Base-by-base conservation (phyloP, 495 filamentous ascomycete genomes). In the Cercophora newfieldiana region DNA sequence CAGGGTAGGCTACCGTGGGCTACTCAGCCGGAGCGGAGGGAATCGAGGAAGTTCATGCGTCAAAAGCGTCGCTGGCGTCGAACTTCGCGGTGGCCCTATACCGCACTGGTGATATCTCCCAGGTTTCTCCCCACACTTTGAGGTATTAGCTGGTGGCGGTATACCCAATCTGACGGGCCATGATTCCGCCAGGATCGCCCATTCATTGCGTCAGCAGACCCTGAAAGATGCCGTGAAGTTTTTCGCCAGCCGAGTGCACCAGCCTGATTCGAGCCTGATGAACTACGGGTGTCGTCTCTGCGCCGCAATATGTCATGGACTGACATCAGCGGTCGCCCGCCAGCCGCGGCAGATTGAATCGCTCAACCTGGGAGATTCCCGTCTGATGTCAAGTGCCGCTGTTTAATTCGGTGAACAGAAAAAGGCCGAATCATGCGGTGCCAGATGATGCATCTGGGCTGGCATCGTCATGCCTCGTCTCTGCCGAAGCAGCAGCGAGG, bases 1-100 rank as follows among this genome's bases (percentile, higher is more conserved):
- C 64, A 66, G 58, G 54, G 54, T 57, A 24, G 6, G 50, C 50
- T 2, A 44, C 37, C 30, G 54, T 56, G 22, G 28, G 54, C 54
- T 33, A 65, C 63, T 65, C 63, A 65, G 63, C 63, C 63, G 63
- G 37, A 14, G 18, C 16, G 21, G 25, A 22, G n/a, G 28, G 14
- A 19, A 51, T 22, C 48, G 47, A 56, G 16, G 28, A 10, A n/a
- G 28, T 57, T 57, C 54, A 57, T 57, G 54, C 54, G 54, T 22
- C 50, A 8, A 30, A 26, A 26, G 21, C 4, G 21, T 57, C 26
- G 54, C 21, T 44, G 37, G 18, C 10, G 10, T 14, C 3, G 37
- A 44, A 2, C 4, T 28, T 25, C 7, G 10, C 25, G 24, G 21
- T 26, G 18, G 54, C 7, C 24, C 18, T 57, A 22, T 57, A 57